Percentiles rank a stretch among this genome's conserved stretches.
Conservation (phyloP, 2,329 filamentous ascomycete genomes). For the Botrytis aclada region DNA sequence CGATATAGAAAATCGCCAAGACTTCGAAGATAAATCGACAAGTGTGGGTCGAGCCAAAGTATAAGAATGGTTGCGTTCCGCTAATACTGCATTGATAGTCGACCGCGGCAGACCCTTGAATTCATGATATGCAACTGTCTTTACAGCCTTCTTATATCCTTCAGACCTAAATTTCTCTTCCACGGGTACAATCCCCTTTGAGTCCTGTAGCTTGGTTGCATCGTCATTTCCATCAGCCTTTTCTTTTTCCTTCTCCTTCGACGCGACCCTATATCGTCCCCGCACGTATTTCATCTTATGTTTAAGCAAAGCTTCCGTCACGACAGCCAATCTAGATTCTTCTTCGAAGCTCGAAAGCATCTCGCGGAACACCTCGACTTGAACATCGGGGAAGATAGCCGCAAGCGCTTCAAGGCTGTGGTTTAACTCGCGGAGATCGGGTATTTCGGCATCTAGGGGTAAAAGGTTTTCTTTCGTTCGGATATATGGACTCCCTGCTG, state of each 20-base stretch:
- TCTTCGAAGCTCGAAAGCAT: slow-evolving; percentile 73
- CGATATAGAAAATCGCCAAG: slow-evolving; percentile 73
- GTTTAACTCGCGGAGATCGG: slow-evolving; percentile 68
- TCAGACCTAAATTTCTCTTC: slow-evolving; percentile 66
- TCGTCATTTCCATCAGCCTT: slow-evolving; percentile 35
- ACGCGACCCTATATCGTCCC: slow-evolving; percentile 57
- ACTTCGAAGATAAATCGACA: slow-evolving; percentile 65
- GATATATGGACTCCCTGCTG: slow-evolving; percentile 45
- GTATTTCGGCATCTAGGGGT: slow-evolving; percentile 48
- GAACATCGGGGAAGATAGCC: slow-evolving; percentile 75
- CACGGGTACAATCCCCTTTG: slow-evolving; percentile 44
- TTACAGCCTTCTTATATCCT: slow-evolving; percentile 67
- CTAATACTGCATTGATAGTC: slow-evolving; percentile 73
- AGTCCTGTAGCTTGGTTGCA: slow-evolving; percentile 7
- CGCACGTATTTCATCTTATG: slow-evolving; percentile 67
- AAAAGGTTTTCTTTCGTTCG: slow-evolving; percentile 54
- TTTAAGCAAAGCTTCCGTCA: slow-evolving; percentile 74
- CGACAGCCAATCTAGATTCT: slow-evolving; percentile 72
- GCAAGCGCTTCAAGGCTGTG: slow-evolving; percentile 64
- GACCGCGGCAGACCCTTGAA: slow-evolving; percentile 72
- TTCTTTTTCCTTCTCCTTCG: slow-evolving; percentile 32
- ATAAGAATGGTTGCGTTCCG: slow-evolving; percentile 78
- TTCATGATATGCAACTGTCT: slow-evolving; percentile 66
- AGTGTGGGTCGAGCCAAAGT: slow-evolving; percentile 68
- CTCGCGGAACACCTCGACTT: slow-evolving; percentile 78